Base-by-base conservation (phyloP, 768 basidiomycete species). In the Lentinula detonsa region DNA sequence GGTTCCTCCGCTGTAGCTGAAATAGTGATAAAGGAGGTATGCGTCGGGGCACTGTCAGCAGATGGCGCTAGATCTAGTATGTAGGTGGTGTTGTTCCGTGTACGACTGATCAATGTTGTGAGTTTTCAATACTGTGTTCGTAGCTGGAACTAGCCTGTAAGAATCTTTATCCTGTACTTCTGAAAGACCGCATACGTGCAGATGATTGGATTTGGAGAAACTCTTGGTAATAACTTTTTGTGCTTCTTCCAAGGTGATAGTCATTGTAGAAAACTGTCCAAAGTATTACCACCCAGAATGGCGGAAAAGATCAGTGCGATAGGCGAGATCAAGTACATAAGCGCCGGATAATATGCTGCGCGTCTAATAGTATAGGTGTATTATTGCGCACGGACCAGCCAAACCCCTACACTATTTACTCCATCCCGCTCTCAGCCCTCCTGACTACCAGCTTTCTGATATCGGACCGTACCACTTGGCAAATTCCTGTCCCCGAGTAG, bases 1-100 rank as follows among this genome's bases (percentile, higher is more conserved):
- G 51, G 28, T 4, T 31, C 33, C 15, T 28, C 35, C n/a, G 35
- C 10, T 23, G 58, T 23, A 18, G 46, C 43, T 34, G 64, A 51
- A 34, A 66, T 57, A 28, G 63, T 62, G 15, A 64, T 63, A 58
- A 78, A 62, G 31, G 73, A 60, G 55, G 72, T 67, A 61, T 76
- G 74, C 7, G 66, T 66, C 11, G 65, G 33, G 33, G 59, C 3
- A 10, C 43, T 43, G 28, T 57, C 50, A n/a, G 67, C 59, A 13
- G 65, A 64, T 21, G 69, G 53, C 4, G 64, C 52, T 51, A 77
- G 57, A 43, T 73, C 65, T 5, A 71, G 60, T 18, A 66, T 48
- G 51, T 74, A 75, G 4, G 65, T 63, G n/a, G 49, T 71, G 64
- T 59, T 62, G 13, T 56, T 70, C 5, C 64, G 51, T 1, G 66